These are phyloP conservation scores for Beauveria rudraprayagi DNA, from an alignment of 2,329 filamentous ascomycete genomes.

Conservation along the genomic window DNA sequence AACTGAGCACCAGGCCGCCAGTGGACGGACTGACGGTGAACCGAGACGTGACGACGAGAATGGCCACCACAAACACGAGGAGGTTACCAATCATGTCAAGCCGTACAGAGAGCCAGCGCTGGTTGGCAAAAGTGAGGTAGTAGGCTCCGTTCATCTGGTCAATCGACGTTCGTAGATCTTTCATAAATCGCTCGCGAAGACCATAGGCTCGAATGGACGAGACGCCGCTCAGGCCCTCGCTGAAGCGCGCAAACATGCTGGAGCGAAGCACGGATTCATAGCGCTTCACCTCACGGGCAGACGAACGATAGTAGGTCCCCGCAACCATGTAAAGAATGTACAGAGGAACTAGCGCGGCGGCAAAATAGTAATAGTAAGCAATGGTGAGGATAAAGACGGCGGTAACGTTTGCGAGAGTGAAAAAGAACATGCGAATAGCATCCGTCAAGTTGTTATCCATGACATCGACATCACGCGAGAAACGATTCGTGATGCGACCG, in stretches of 20 bases:
- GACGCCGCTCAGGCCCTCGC: conserved; percentile 77
- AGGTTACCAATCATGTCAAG: conserved; percentile 77
- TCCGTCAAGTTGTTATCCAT: conserved; percentile 93
- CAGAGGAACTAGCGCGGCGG: conserved; percentile 53
- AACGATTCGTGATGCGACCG: conserved; percentile 91
- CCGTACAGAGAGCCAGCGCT: conserved; percentile 82
- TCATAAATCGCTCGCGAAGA: conserved; percentile 65
- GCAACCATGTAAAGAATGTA: conserved; percentile 73
- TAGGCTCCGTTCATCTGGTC: conserved; percentile 93
- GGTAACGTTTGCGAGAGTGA: conserved; percentile 74
- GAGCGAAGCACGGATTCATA: conserved; percentile 87
- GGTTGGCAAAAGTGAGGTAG: conserved; percentile 90
- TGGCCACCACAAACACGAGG: conserved; percentile 80
- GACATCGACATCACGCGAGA: conserved; percentile 89
- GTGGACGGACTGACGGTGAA: conserved; percentile 81
- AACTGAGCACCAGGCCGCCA: conserved; percentile 80
- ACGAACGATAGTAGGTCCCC: conserved; percentile 80
- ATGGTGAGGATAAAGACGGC: conserved; percentile 87
- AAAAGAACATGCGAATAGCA: conserved; percentile 84
- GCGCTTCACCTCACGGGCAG: conserved; percentile 88
- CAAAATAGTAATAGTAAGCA: conserved; percentile 89
- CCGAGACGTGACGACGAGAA: conserved; percentile 84
- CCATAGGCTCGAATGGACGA: conserved; percentile 87
- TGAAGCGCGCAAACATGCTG: conserved; percentile 81
- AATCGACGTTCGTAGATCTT: conserved; percentile 61